These are phyloP conservation scores for Sporothrix mexicana DNA, from an alignment of 2,329 filamentous ascomycete genomes.

Conservation along the genomic window DNA sequence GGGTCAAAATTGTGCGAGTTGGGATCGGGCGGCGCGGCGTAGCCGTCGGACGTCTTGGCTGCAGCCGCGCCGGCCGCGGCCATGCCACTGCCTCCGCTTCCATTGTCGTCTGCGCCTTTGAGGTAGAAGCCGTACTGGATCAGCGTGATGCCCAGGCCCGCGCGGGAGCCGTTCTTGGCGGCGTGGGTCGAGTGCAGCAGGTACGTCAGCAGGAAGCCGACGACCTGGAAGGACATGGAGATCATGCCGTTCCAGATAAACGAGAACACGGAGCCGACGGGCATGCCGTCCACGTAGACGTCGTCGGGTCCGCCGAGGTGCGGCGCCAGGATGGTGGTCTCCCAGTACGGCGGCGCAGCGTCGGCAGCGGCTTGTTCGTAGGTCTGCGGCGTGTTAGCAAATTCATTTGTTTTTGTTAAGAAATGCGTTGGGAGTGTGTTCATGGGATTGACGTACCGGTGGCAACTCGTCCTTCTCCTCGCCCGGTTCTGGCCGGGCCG, in stretches of 20 bases:
- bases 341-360: constrained; percentile 96
- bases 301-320: constrained; percentile 90
- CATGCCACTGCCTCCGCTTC: constrained; percentile 39
- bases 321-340: constrained; percentile 95
- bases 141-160: constrained; percentile 90
- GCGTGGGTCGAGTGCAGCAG: constrained; percentile 97
- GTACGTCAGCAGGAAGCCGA: constrained; percentile 97
- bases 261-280: constrained; percentile 84
- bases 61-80: constrained; percentile 49
- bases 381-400: too few relatives aligned
- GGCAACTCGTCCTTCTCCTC: constrained; percentile 86
- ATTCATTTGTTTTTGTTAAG: too few relatives aligned
- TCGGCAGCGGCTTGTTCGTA: constrained; percentile 99
- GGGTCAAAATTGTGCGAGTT: constrained; percentile 90
- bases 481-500: constrained; percentile 82
- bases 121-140: constrained; percentile 98
- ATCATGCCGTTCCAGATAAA: constrained; percentile 96
- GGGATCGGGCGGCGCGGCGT: constrained; percentile 78
- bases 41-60: constrained; percentile 58
- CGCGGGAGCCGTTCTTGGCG: constrained; percentile 94
- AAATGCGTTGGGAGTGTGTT: too few relatives aligned
- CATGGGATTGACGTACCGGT: constrained; percentile 68
- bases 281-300: constrained; percentile 95
- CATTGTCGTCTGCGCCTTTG: constrained; percentile 63
- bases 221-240: constrained; percentile 94